Base-by-base conservation (phyloP, 176 grass and related monocot genomes). In the Eleusine coracana region DNA sequence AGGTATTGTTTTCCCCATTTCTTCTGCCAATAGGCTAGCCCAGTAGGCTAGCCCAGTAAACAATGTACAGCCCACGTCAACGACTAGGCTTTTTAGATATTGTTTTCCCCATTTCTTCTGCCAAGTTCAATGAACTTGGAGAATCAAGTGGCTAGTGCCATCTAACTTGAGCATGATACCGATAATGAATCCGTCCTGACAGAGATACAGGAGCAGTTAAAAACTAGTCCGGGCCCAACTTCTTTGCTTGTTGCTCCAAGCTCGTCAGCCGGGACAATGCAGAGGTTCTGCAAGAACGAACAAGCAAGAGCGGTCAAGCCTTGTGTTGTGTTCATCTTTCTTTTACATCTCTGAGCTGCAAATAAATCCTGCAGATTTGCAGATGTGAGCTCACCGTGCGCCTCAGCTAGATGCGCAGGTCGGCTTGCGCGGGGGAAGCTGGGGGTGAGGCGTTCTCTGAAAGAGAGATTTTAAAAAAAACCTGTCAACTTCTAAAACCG, bases 401-500 rank as follows among this genome's bases (percentile, higher is more conserved):
- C 8, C 80, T 77, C 86, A 88, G 71, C 84, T 83, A 39, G 90
- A 93, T 60, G 89, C 85, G 84, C 90, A 98, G 10, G 93, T 89
- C 16, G 96, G 96, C 70, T 93, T 98, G 70, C 96, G 96, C 45
- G 96, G 93, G 34, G 96, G 93, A 2, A 98, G 91, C 80, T 92
- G 96, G 71, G 85, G 86, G 82, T 88, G 96, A 10, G 93, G 96
- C 70, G 96, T 98, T 77, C 91, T 87, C 96, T 98, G 93, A 78
- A 81, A 50, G 9, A 48, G 14, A 7, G 10, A 67, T 16, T 34
- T 2, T 1, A 34, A 71, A 77, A 2, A 7, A 75, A 73, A 45
- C 3, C 2, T 4, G 13, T 56, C 7, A 7, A 25, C 34, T 68
- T 51, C 1, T 40, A 14, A 64, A 16, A 71, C 29, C 20, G n/a